Evolutionary conservation across 495 filamentous ascomycete genomes (phyloP).

Genomic region (Echria macrotheca): DNA sequence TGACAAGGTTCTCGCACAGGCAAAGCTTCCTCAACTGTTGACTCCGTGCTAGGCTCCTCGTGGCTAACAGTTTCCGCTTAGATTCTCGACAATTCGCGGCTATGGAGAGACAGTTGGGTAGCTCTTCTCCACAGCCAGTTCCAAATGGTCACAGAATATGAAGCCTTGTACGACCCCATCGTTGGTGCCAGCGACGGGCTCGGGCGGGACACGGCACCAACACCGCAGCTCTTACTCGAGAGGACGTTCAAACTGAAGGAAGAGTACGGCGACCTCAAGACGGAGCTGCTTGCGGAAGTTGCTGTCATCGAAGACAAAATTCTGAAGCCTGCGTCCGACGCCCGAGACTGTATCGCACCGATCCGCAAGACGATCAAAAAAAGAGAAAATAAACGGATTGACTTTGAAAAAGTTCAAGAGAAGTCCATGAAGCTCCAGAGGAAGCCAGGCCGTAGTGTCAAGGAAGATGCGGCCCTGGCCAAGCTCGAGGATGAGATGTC

Average conservation of each 20-base stretch:
- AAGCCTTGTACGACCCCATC: constrained; percentile 79
- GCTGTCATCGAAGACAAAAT: constrained; percentile 65
- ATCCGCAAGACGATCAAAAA: constrained; percentile 91
- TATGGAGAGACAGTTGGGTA: constrained; percentile 83
- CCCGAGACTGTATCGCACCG: constrained; percentile 64
- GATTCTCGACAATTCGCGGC: constrained; percentile 76
- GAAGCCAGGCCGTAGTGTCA: constrained; percentile 65
- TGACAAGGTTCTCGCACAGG: constrained; percentile 69
- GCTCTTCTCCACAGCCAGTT: constrained; percentile 68
- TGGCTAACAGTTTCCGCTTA: constrained; percentile 30
- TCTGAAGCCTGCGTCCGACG: constrained; percentile 65
- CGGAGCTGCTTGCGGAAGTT: constrained; percentile 71
- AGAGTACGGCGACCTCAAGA: constrained; percentile 68
- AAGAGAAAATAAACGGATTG: constrained; percentile 80
- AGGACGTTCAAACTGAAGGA: constrained; percentile 63
- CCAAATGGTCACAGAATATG: constrained; percentile 63
- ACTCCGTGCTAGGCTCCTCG: not conserved
- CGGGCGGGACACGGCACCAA: constrained; percentile 52
- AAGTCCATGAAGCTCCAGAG: constrained; percentile 64
- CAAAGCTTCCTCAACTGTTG: constrained; percentile 29
- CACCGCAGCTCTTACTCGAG: constrained; percentile 57
- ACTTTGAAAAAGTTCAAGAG: constrained; percentile 78
- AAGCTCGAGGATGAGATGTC: constrained; percentile 77
- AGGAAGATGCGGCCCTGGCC: constrained; percentile 69
- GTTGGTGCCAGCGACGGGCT: constrained; percentile 53